Evolutionary conservation across 192 early-diverging fungal species (phyloP).

Genomic region (Coemansia pectinata): DNA sequence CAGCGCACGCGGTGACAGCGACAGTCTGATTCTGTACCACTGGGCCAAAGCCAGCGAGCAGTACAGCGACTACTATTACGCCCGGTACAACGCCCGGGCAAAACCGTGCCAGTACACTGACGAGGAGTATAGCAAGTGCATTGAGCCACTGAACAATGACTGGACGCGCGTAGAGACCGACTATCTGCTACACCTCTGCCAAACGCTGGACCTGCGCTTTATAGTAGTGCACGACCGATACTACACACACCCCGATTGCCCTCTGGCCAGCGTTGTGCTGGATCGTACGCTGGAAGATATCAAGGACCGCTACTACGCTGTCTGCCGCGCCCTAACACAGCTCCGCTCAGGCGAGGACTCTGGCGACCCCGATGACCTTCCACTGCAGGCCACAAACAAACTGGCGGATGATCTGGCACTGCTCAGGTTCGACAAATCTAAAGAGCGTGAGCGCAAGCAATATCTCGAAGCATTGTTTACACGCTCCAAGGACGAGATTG

Average conservation of each 20-base stretch:
- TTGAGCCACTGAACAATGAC: slow-evolving; percentile 61
- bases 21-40: slow-evolving; percentile 67
- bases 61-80: slow-evolving; percentile 71
- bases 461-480: slow-evolving; percentile 70
- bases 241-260: slow-evolving; percentile 46
- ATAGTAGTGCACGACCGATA: slow-evolving; percentile 85
- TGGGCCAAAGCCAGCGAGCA: slow-evolving; percentile 78
- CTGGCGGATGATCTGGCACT: slow-evolving; percentile 50
- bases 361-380: slow-evolving; percentile 39
- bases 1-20: slow-evolving; percentile 69
- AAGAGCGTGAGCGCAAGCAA: slow-evolving; percentile 81
- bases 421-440: slow-evolving; percentile 57
- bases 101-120: slow-evolving; percentile 72
- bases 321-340: slow-evolving; percentile 66
- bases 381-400: slow-evolving; percentile 53
- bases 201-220: slow-evolving; percentile 78
- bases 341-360: slow-evolving; percentile 53
- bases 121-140: slow-evolving; percentile 81
- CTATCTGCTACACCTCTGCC: slow-evolving; percentile 74
- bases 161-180: slow-evolving; percentile 89
- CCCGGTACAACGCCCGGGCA: slow-evolving; percentile 74
- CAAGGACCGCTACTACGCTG: slow-evolving; percentile 81
- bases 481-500: slow-evolving; percentile 76
- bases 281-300: slow-evolving; percentile 65
- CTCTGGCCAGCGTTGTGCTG: slow-evolving; percentile 6